Evolutionary conservation across 2,329 filamentous ascomycete genomes (phyloP), one percentile per base, ranked within the genome.

Genomic region (Nectriaceae sp.): DNA sequence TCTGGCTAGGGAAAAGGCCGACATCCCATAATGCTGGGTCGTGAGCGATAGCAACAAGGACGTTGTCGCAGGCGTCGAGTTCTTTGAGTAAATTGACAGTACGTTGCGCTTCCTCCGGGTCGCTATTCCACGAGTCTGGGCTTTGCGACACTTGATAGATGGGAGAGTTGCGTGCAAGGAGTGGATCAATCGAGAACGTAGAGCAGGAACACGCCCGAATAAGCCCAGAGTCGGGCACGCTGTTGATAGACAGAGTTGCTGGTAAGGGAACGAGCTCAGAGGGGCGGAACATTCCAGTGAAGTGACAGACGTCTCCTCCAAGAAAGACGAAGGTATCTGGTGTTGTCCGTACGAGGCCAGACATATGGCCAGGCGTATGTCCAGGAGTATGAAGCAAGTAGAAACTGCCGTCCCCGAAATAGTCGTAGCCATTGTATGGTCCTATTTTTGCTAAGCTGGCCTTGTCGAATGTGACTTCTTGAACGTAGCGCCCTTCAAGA

Each of bases 251-350:
- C 37, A 36, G 29, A 42, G 24, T 5, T 42, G 13, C 8, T 5
- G 44, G 44, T 16, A 46, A 19, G 13, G 38, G 37, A 6, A 38
- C 15, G n/a, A 37, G 42, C 1, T 35, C 13, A 3, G 39, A 42
- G 4, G 44, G 44, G 8, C 44, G 31, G 22, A 72, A 59, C 43
- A 65, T 60, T 29, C 72, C 71, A 3, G 61, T 57, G 46, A 70
- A 71, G 55, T 76, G 74, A 18, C 68, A 70, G 15, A 65, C 60
- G 49, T 78, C 75, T 4, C 64, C 75, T 13, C 69, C 72, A 59
- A 76, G 63, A 39, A 76, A 65, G 8, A 77, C 56, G 45, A 74
- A 76, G 1, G 67, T 67, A 29, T 62, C 61, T 2, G 62, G 54
- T 10, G 66, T 71, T 4, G 70, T 68, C 5, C 73, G 60, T 2